These are phyloP conservation scores for Colletotrichum sp. DNA, from an alignment of 2,329 filamentous ascomycete species.

Conservation along the genomic window DNA sequence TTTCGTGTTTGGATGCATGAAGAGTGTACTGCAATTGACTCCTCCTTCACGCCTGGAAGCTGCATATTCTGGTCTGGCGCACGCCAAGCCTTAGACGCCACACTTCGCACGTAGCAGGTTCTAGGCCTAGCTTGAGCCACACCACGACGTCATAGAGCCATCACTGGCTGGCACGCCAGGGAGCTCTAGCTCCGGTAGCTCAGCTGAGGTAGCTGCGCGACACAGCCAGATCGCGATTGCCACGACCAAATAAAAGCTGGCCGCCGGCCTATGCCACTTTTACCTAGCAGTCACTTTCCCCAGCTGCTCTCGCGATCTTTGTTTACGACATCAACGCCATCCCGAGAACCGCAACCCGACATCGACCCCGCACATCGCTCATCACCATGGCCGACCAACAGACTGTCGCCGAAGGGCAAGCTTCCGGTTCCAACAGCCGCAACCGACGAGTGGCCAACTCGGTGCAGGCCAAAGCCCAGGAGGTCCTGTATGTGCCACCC, in stretches of 20 bases:
- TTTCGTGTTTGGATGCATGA: neutral
- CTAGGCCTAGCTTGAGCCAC: neutral
- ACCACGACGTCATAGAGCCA: constrained; percentile 15
- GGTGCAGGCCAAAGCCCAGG: constrained; percentile 51
- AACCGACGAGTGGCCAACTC: constrained; percentile 37
- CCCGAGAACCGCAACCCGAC: neutral
- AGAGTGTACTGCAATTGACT: neutral
- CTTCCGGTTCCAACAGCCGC: neutral
- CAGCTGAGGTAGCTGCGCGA: constrained; percentile 6
- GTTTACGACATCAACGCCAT: neutral
- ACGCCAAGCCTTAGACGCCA: neutral
- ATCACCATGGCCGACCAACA: constrained; percentile 10
- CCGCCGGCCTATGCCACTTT: neutral
- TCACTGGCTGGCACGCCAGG: constrained; percentile 9
- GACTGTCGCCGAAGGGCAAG: constrained; percentile 3
- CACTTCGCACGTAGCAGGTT: neutral
- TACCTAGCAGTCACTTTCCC: neutral
- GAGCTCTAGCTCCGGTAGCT: constrained; percentile 13
- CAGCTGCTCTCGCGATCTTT: neutral
- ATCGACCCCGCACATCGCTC: neutral
- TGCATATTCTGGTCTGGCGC: neutral
- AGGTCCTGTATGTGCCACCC: constrained; percentile 47
- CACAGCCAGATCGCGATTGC: constrained; percentile 12
- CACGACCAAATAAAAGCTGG: constrained; percentile 5
- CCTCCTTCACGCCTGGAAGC: neutral